These are phyloP conservation scores for Purpureocillium takamizusanense DNA, from an alignment of 2,329 filamentous ascomycete genomes.

Conservation along the genomic window DNA sequence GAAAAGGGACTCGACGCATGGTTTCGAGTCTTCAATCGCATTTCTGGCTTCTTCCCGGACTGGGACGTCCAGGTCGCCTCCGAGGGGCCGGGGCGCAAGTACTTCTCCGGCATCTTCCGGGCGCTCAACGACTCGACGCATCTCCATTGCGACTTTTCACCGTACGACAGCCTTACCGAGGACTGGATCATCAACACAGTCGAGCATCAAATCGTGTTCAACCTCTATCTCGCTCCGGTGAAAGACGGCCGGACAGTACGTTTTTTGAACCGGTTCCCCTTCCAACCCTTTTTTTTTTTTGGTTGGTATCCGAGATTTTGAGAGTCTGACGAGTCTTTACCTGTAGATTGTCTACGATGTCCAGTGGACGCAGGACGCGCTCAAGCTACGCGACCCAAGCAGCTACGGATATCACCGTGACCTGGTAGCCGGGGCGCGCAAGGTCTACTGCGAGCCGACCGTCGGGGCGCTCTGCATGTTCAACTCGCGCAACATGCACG, in stretches of 20 bases:
- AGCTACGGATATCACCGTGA: too few relatives aligned
- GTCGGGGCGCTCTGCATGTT: neutral
- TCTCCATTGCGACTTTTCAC: neutral
- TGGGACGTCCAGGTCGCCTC: neutral
- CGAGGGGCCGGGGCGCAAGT: neutral
- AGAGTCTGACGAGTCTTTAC: too few relatives aligned
- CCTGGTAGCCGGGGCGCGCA: neutral
- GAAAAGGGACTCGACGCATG: neutral
- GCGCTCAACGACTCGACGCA: neutral
- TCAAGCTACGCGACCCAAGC: too few relatives aligned
- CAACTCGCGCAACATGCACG: constrained; percentile 1
- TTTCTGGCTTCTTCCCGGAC: neutral
- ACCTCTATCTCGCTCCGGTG: too few relatives aligned
- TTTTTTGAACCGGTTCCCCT: neutral
- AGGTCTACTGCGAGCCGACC: neutral
- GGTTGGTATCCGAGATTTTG: too few relatives aligned
- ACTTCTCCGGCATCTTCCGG: neutral
- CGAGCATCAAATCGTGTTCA: too few relatives aligned
- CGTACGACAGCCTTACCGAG: neutral
- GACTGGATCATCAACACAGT: too few relatives aligned
- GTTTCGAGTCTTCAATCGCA: neutral
- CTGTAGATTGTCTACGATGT: too few relatives aligned
- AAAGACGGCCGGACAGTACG: too few relatives aligned
- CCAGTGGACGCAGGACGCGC: too few relatives aligned
- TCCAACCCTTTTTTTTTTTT: neutral